Evolutionary conservation across 2,329 filamentous ascomycete genomes (phyloP), one percentile per base, ranked within the genome.

Genomic region (Coniochaeta sp.): DNA sequence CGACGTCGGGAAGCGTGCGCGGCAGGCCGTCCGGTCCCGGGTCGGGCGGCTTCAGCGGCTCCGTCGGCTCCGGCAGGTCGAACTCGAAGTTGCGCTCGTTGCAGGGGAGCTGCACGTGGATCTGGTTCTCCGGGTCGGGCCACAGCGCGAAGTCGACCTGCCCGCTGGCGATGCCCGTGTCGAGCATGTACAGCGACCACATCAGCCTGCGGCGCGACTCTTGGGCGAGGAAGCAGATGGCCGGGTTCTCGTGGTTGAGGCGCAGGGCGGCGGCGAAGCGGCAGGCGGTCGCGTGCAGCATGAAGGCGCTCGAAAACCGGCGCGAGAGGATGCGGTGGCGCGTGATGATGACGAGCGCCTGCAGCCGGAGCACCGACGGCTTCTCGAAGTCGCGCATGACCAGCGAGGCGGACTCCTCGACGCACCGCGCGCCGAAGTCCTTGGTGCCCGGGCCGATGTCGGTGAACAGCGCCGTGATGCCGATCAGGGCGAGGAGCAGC

Each of bases 331-430:
- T 77, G 26, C 77, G 75, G 65, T 80, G 74, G 65, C 79, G 78
- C 67, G 79, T 75, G 60, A 79, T 72, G 55, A 80, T 72, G 12
- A 79, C 74, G 19, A 80, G 71, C 1, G 69, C 73, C 66, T 79
- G 77, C 42, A 85, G 79, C 62, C 82, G 82, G 65, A 83, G 78
- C 6, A 81, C 83, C 1, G 82, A 83, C 0, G 81, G 81, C 57
- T 79, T 78, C 59, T 82, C 80, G 47, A 84, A 77, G 61, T 82
- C 80, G 26, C 76, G 72, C 57, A 84, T 72, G 56, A 85, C 79
- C 63, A 83, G 73, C 3, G 70, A 71, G 65, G 84, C 81, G 38
- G 82, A 82, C 62, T 82, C 79, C 61, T 82, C 77, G 61, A 84
- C 77, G 66, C 82, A 85, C 55, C 75, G 79, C 44, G 77, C 74